Evolutionary conservation across 129 eudicot genomes (phyloP).

Genomic region (Flaveria linearis): DNA sequence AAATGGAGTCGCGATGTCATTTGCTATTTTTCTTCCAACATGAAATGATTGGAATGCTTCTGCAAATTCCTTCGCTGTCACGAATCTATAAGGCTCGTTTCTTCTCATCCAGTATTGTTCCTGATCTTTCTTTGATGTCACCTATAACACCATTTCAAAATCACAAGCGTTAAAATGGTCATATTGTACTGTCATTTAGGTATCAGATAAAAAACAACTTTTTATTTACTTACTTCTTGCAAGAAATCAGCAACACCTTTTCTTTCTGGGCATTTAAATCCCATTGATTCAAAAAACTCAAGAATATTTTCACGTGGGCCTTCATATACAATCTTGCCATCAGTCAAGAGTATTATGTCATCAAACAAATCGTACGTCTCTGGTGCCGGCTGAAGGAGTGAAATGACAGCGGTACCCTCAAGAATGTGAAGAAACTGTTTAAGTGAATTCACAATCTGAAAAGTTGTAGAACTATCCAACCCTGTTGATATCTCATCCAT

Average conservation of each 20-base stretch:
- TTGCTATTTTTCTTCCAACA: constrained; percentile 43
- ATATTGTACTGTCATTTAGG: not conserved
- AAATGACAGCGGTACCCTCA: constrained; percentile 63
- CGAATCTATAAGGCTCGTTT: constrained; percentile 53
- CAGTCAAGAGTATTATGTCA: constrained; percentile 70
- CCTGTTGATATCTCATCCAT: constrained; percentile 82
- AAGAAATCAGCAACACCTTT: constrained; percentile 71
- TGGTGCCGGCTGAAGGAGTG: constrained; percentile 83
- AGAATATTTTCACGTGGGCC: constrained; percentile 74
- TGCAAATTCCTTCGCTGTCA: constrained; percentile 54
- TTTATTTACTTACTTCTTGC: constrained; percentile 57
- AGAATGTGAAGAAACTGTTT: constrained; percentile 63
- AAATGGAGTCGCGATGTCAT: constrained; percentile 45
- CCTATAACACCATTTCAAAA: constrained; percentile 37
- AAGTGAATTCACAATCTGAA: constrained; percentile 56
- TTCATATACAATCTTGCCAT: constrained; percentile 69
- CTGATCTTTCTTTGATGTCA: constrained; percentile 80
- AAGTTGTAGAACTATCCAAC: constrained; percentile 71
- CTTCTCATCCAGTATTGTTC: constrained; percentile 55
- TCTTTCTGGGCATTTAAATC: constrained; percentile 62
- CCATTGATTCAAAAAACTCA: constrained; percentile 60
- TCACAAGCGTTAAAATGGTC: constrained; percentile 1
- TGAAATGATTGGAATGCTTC: constrained; percentile 62
- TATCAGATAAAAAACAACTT: not conserved
- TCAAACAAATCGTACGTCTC: constrained; percentile 71